A percentile compares a stretch with the other conserved stretches of the same genome.
Evolutionary conservation across 225 moss, liverwort and hornwort species (phyloP).

Genomic region (Polytrichum commune): DNA sequence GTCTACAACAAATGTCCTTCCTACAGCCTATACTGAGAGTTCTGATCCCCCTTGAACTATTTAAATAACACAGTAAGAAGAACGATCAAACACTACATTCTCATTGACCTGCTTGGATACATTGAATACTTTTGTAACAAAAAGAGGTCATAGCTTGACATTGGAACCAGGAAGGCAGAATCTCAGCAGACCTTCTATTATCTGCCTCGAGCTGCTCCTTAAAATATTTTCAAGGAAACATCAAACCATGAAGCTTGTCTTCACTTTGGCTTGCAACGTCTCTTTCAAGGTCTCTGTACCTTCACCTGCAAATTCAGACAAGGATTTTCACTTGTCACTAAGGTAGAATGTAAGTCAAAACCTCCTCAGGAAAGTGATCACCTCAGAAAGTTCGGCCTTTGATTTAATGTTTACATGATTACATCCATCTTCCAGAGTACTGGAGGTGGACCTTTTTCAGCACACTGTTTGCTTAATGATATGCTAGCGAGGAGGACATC

Average conservation of each 20-base stretch:
- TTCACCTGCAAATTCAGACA: conserved; percentile 29
- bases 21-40: no score
- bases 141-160: no score
- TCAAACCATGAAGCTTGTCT: conserved; percentile 55
- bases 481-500: neutral
- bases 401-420: neutral
- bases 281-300: conserved; percentile 16
- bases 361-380: neutral
- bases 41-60: no score
- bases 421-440: neutral
- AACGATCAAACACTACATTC: no score
- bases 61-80: no score
- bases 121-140: no score
- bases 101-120: no score
- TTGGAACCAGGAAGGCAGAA: no score
- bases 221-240: neutral
- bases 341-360: neutral
- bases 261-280: no score
- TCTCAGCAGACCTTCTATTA: no score
- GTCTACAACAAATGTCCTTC: no score
- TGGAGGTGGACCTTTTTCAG: neutral
- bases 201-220: neutral
- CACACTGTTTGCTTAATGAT: neutral
- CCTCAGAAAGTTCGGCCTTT: neutral
- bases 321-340: neutral